A percentile compares a stretch with the other conserved stretches of the same genome.
These are phyloP conservation scores for Talaromyces albobiverticillius DNA, from an alignment of 2,329 filamentous ascomycete species.

Conservation along the genomic window DNA sequence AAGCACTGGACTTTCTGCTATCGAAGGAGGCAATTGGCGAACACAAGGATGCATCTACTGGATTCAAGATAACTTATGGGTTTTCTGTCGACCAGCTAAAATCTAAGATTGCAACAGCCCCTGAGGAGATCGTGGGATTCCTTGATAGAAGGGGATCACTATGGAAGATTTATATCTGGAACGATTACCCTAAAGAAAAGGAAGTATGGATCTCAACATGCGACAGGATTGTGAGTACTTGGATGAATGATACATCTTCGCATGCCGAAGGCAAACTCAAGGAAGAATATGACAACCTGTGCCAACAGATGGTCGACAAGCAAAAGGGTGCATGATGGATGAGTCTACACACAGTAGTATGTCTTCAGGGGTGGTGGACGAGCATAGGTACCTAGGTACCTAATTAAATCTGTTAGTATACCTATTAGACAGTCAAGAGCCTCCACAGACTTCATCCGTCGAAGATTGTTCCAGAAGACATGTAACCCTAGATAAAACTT, in stretches of 20 bases:
- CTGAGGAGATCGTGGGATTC: slow-evolving; percentile 1
- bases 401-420: too few species aligned
- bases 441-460: too few species aligned
- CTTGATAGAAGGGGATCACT: neutral
- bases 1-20: neutral
- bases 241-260: neutral
- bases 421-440: too few species aligned
- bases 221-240: neutral
- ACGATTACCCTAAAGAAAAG: neutral
- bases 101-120: neutral
- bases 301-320: neutral
- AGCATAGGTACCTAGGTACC: too few species aligned
- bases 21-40: neutral
- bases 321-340: too few species aligned
- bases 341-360: too few species aligned
- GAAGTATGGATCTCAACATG: neutral
- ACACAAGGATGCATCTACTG: neutral
- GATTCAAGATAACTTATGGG: slow-evolving; percentile 2
- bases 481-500: too few species aligned
- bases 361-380: too few species aligned
- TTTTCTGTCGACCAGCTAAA: neutral
- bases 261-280: neutral
- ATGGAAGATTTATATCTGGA: neutral
- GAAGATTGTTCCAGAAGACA: too few species aligned
- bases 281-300: neutral